Conservation (phyloP, 805 yeast genomes). For the Lachancea waltii region DNA sequence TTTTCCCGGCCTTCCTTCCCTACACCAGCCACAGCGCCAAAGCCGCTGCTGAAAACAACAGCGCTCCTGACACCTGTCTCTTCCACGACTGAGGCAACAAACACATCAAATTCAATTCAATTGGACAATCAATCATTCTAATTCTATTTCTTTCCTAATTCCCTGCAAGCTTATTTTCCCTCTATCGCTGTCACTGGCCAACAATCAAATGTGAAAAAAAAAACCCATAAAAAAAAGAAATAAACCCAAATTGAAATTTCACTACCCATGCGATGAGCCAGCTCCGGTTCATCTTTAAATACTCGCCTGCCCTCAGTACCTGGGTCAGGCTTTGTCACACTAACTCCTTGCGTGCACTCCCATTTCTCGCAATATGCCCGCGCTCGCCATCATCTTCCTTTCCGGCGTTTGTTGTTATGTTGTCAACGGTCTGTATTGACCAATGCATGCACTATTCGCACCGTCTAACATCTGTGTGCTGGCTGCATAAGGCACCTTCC, state of each 20-base stretch:
- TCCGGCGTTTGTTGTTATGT: neutral
- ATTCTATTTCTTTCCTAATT: neutral
- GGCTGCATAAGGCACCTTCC: neutral
- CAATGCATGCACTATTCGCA: too few relatives aligned
- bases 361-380: neutral
- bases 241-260: too few relatives aligned
- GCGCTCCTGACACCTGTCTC: neutral
- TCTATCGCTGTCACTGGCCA: too few relatives aligned
- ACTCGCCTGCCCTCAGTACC: neutral
- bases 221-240: too few relatives aligned
- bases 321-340: too few relatives aligned
- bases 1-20: neutral
- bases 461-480: too few relatives aligned
- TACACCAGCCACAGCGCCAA: slow-evolving; percentile 1
- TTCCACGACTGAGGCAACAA: neutral
- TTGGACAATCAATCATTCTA: neutral
- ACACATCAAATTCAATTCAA: neutral
- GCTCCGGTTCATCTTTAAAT: too few relatives aligned
- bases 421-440: neutral
- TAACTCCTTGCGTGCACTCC: too few relatives aligned
- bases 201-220: too few relatives aligned
- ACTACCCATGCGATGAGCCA: too few relatives aligned
- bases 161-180: too few relatives aligned
- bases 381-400: neutral
- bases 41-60: neutral